Evolutionary conservation across 192 early-diverging fungal genomes (phyloP), one percentile per base, ranked within the genome.

Genomic region (Backusella liffmaniae): DNA sequence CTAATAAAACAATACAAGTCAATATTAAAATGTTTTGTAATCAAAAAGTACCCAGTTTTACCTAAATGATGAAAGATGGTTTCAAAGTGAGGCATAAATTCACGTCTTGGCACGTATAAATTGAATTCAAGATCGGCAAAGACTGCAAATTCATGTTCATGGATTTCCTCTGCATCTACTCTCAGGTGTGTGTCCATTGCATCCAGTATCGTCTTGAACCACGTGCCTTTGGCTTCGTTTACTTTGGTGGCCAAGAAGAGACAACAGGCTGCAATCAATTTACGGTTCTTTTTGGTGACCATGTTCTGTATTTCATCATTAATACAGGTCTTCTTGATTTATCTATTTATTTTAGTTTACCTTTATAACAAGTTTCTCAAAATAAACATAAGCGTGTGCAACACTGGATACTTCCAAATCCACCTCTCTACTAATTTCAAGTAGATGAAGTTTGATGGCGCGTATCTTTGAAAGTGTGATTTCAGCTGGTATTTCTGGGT

Each of bases 81-180:
- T 73, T 95, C 88, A 73, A 99, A 91, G 80, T 99, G 98, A 1
- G 98, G 97, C 89, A 95, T 90, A 44, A 98, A 91, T 82, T 98
- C 96, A 77, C 90, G 87, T 23, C 88, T 79, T 1, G 98, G 94
- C 18, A 98, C 77, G 84, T 93, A 98, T 18, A 99, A 83, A 21
- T 89, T 92, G 79, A 99, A 99, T 26, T 96, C 95, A 37, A 99
- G 89, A 56, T 92, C 87, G 0, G 95, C 88, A 88, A 96, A 99
- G 3, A 97, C 92, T 35, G 90, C 78, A 85, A 98, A 98, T 84
- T 99, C 98, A 73, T 96, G 90, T 36, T 94, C 89, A 68, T 90
- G 86, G 29, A 99, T 90, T 23, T 94, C 91, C 73, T 94, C 92
- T 26, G 87, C 73, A 16, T 92, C 85, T 2, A 98, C 88, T 23